phyloP scores from a whole-genome alignment of 169 alveolate species.

The Eimeria necatrix region DNA sequence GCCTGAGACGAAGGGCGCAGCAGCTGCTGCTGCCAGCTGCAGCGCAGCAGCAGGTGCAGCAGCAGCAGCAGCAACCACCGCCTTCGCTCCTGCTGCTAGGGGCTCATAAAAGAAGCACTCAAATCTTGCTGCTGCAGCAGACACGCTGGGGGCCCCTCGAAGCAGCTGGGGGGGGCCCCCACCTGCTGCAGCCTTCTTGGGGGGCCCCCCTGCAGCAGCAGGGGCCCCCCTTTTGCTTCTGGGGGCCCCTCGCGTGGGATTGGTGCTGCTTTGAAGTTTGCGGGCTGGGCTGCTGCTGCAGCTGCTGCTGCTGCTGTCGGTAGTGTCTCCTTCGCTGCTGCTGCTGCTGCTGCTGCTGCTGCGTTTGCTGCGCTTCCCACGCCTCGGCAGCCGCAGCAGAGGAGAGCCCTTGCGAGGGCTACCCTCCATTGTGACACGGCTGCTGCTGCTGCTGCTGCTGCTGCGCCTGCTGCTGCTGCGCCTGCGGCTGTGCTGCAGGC shows the following conservation, averaged over 20 bases:
- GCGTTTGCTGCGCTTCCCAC: background rate
- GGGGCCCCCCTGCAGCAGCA: conserved; percentile 12
- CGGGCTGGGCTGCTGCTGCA: background rate
- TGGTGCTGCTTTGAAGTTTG: conserved; percentile 1
- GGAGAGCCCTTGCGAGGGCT: conserved; percentile 32
- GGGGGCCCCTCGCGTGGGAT: background rate
- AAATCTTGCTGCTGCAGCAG: background rate
- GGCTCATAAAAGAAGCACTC: conserved; percentile 36
- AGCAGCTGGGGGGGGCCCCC: background rate
- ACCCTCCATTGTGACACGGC: background rate
- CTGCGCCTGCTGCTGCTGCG: conserved; percentile 57
- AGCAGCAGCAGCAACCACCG: conserved; percentile 61
- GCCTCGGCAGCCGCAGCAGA: no score
- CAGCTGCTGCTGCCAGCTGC: conserved; percentile 73
- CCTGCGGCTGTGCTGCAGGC: conserved; percentile 41
- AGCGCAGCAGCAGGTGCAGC: conserved; percentile 43
- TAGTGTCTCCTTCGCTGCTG: background rate
- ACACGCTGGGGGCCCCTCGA: background rate
- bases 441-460: background rate
- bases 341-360: conserved; percentile 55
- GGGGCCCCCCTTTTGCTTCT: background rate
- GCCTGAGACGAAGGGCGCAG: conserved; percentile 42
- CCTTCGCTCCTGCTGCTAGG: conserved; percentile 48
- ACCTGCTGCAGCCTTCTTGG: background rate
- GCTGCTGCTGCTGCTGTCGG: conserved; percentile 38